A percentile compares a stretch with the other conserved stretches of the same genome.
Evolutionary conservation across 2,329 filamentous ascomycete species (phyloP).

Genomic region (Nigrospora oryzae): DNA sequence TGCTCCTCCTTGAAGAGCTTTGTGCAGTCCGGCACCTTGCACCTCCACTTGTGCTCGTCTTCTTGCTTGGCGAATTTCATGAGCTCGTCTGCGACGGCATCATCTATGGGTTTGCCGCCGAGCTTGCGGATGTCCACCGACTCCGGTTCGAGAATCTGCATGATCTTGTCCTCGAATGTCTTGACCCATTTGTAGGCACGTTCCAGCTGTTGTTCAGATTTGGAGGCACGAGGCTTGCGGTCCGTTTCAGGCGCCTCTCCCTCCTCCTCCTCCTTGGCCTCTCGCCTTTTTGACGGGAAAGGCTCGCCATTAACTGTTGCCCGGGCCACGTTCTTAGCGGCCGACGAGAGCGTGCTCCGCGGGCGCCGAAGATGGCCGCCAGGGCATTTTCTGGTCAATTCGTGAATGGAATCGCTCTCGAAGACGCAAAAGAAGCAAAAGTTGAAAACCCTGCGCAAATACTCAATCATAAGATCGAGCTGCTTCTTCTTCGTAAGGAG

Average conservation of each 20-base stretch:
- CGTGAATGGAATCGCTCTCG: conserved; percentile 93
- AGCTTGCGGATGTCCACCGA: conserved; percentile 82
- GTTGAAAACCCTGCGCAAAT: conserved; percentile 91
- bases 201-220: conserved; percentile 85
- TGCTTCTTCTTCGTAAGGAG: conserved; percentile 92
- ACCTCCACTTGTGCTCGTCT: conserved; percentile 93
- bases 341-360: conserved; percentile 71
- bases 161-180: conserved; percentile 94
- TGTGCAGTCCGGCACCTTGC: conserved; percentile 90
- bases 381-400: conserved; percentile 90
- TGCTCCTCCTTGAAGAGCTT: conserved; percentile 96
- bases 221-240: conserved; percentile 65
- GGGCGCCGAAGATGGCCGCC: conserved; percentile 94
- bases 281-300: conserved; percentile 76
- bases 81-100: conserved; percentile 80
- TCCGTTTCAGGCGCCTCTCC: conserved; percentile 57
- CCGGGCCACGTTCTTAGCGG: conserved; percentile 75
- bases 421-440: conserved; percentile 99
- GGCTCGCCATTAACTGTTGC: conserved; percentile 76
- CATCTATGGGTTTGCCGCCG: conserved; percentile 78
- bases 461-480: conserved; percentile 90
- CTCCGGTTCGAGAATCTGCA: conserved; percentile 86
- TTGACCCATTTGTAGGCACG: conserved; percentile 98
- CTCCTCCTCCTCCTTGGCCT: conserved; percentile 53
- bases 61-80: conserved; percentile 89